Conservation (phyloP, 495 filamentous ascomycete genomes). For the Oidiodendron maius region DNA sequence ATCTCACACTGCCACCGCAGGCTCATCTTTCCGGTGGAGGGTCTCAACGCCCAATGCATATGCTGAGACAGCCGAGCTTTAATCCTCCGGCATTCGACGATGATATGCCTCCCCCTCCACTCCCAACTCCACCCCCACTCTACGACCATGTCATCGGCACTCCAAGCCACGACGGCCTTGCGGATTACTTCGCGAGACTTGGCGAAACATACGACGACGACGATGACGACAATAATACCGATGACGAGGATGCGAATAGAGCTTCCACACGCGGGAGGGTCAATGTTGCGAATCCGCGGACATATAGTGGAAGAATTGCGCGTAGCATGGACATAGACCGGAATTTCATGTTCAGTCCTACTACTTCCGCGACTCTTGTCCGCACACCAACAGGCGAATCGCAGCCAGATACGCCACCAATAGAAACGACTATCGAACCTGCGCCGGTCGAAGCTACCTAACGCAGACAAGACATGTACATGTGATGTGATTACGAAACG, state of each 20-base stretch:
- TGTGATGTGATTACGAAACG: no score
- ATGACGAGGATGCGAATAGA: slow-evolving; percentile 31
- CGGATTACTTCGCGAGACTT: slow-evolving; percentile 78
- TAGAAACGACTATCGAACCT: no score
- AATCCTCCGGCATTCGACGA: slow-evolving; percentile 90
- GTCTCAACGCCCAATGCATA: slow-evolving; percentile 70
- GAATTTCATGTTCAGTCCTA: slow-evolving; percentile 21
- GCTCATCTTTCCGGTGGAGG: slow-evolving; percentile 21
- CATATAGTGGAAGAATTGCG: slow-evolving; percentile 37
- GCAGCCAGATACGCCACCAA: no score
- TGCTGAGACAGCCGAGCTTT: slow-evolving; percentile 80
- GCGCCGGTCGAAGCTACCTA: no score
- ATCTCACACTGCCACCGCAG: slow-evolving; percentile 20
- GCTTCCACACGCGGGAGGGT: slow-evolving; percentile 34
- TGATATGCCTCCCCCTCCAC: slow-evolving; percentile 75
- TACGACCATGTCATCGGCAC: slow-evolving; percentile 83
- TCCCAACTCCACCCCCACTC: slow-evolving; percentile 80
- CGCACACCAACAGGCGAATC: no score
- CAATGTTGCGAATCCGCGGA: slow-evolving; percentile 49
- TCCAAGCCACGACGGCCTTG: slow-evolving; percentile 70
- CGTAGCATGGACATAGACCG: slow-evolving; percentile 25
- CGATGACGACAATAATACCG: slow-evolving; percentile 23
- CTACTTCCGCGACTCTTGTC: no score
- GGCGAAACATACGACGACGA: slow-evolving; percentile 14
- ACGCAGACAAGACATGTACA: no score